Evolutionary conservation across 2,329 filamentous ascomycete species (phyloP).

Genomic region (Fusarium mundagurra): DNA sequence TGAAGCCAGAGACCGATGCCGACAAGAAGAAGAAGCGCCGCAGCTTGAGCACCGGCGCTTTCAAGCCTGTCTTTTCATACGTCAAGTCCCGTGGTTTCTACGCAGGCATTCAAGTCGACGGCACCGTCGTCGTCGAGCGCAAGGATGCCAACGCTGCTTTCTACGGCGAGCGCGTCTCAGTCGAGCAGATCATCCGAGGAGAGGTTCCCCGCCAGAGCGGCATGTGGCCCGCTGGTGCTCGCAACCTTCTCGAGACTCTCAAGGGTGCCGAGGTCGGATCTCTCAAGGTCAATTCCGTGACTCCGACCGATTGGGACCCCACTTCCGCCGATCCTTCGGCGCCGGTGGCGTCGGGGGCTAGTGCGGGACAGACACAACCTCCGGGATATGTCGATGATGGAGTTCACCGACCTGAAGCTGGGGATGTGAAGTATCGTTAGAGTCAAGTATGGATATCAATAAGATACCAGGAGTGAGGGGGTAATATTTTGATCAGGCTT

Average conservation of each 20-base stretch:
- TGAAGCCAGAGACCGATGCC: slow-evolving; percentile 38
- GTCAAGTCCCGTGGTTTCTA: slow-evolving; percentile 91
- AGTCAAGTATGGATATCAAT: neutral
- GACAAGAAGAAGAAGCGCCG: slow-evolving; percentile 45
- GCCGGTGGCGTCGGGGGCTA: slow-evolving; percentile 14
- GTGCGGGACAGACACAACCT: slow-evolving; percentile 20
- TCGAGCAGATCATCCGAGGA: slow-evolving; percentile 60
- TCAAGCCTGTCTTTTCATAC: slow-evolving; percentile 68
- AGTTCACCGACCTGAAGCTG: slow-evolving; percentile 34
- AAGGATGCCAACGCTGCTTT: slow-evolving; percentile 90
- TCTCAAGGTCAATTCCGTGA: slow-evolving; percentile 24
- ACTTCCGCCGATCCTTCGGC: slow-evolving; percentile 12
- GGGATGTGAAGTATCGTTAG: slow-evolving; percentile 42
- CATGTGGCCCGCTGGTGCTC: slow-evolving; percentile 48
- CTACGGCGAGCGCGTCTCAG: slow-evolving; percentile 71
- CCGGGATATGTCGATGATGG: slow-evolving; percentile 42
- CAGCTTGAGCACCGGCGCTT: slow-evolving; percentile 43
- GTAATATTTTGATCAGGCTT: neutral
- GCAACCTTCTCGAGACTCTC: slow-evolving; percentile 45
- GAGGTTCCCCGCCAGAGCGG: slow-evolving; percentile 43
- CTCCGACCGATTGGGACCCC: slow-evolving; percentile 4
- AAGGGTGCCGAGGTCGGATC: slow-evolving; percentile 47
- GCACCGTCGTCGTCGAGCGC: slow-evolving; percentile 85
- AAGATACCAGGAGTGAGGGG: slow-evolving; percentile 32
- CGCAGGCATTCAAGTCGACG: slow-evolving; percentile 86